A percentile compares a stretch with the other conserved stretches of the same genome.
These are phyloP conservation scores for Pseudogymnoascus sp. DNA, from an alignment of 2,329 filamentous ascomycete genomes.

Conservation along the genomic window DNA sequence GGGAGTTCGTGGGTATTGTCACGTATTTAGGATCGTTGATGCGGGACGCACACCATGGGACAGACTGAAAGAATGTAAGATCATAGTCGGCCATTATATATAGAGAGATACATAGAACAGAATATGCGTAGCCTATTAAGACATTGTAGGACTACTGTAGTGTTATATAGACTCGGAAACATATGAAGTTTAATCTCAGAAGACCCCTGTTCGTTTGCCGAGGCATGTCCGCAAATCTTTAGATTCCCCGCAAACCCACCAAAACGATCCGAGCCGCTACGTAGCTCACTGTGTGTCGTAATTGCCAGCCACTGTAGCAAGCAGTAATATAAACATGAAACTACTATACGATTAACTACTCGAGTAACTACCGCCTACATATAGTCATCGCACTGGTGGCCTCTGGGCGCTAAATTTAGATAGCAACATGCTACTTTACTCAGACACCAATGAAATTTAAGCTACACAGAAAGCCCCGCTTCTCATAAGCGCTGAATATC, in stretches of 20 bases:
- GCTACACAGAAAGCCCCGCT: no score
- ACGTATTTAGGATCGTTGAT: conserved; percentile 7
- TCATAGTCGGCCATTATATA: conserved; percentile 2
- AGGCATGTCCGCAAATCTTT: neutral
- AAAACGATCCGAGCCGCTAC: neutral
- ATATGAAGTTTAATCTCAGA: neutral
- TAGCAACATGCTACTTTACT: no score
- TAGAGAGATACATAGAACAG: neutral
- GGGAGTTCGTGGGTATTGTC: conserved; percentile 7
- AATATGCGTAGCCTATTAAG: neutral
- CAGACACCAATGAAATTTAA: no score
- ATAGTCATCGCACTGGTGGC: no score
- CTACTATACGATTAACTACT: neutral
- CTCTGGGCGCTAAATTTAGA: no score
- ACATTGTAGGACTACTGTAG: neutral
- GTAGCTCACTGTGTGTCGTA: neutral
- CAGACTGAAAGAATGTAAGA: conserved; percentile 4
- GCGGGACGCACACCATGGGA: conserved; percentile 12
- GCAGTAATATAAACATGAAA: neutral
- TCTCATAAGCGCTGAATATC: no score
- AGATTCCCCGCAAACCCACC: neutral
- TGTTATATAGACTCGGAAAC: neutral
- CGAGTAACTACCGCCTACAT: no score
- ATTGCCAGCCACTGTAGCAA: neutral
- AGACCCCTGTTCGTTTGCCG: neutral